Evolutionary conservation across 176 grass and related monocot genomes (phyloP).

Genomic region (Cenchrus purpureus): DNA sequence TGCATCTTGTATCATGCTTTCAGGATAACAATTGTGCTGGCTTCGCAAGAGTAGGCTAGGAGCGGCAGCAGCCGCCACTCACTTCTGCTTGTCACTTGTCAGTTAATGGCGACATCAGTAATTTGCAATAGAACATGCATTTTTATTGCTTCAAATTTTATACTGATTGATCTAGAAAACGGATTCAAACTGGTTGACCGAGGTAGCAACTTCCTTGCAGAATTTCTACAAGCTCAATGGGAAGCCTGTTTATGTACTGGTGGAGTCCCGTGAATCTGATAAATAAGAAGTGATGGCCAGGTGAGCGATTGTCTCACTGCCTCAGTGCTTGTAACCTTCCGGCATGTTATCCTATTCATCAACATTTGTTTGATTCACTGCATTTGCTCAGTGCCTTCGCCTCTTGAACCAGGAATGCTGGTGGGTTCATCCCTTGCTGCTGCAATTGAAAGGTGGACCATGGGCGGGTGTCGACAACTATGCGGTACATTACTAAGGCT

Average conservation of each 20-base stretch:
- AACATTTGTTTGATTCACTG: background rate
- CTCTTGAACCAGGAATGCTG: background rate
- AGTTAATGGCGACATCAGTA: background rate
- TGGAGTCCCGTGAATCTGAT: constrained; percentile 69
- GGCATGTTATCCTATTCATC: too few relatives aligned
- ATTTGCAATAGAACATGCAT: background rate
- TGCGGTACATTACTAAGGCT: constrained; percentile 38
- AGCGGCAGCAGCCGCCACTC: background rate
- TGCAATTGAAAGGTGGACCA: background rate
- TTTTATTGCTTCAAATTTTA: background rate
- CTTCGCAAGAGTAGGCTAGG: background rate
- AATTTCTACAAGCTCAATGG: constrained; percentile 73
- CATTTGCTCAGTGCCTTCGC: background rate
- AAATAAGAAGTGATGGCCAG: constrained; percentile 38
- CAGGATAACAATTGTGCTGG: constrained; percentile 15
- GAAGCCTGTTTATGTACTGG: constrained; percentile 79
- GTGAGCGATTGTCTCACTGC: too few relatives aligned
- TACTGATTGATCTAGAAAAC: background rate
- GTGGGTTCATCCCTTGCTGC: constrained; percentile 23
- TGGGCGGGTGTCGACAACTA: background rate
- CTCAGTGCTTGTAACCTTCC: too few relatives aligned
- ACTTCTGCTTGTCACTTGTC: background rate
- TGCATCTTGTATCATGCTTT: background rate
- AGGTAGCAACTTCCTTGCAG: constrained; percentile 38
- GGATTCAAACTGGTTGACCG: background rate